A percentile compares a stretch with the other conserved stretches of the same genome.
These are phyloP conservation scores for Cercophora sp. DNA, from an alignment of 495 filamentous ascomycete species.

Conservation along the genomic window DNA sequence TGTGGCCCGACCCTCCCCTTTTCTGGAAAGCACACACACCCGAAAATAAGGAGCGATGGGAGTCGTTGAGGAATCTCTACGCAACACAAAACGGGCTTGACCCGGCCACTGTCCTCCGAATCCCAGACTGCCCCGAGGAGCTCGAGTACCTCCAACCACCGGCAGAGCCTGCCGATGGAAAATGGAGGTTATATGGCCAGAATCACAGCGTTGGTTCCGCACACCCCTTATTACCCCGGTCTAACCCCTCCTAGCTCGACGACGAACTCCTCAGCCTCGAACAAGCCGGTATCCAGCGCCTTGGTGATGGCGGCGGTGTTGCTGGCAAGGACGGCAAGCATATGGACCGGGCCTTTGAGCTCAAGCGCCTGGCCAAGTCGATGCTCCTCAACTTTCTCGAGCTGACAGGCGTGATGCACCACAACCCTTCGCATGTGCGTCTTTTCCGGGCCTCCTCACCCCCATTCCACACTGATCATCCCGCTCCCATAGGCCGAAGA, in stretches of 20 bases:
- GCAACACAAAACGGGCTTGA: slow-evolving; percentile 34
- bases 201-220: slow-evolving; percentile 51
- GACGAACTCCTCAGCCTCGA: slow-evolving; percentile 64
- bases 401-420: slow-evolving; percentile 64
- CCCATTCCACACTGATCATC: slow-evolving; percentile 8
- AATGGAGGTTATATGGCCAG: slow-evolving; percentile 72
- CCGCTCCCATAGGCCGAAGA: slow-evolving; percentile 37
- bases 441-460: neutral
- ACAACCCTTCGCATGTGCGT: slow-evolving; percentile 55
- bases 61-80: slow-evolving; percentile 43
- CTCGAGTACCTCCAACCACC: slow-evolving; percentile 81
- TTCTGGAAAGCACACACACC: slow-evolving; percentile 87
- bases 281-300: slow-evolving; percentile 63
- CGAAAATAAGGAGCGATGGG: slow-evolving; percentile 66
- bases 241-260: slow-evolving; percentile 40
- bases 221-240: neutral
- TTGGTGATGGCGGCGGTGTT: slow-evolving; percentile 52
- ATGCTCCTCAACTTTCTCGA: slow-evolving; percentile 82
- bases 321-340: slow-evolving; percentile 42
- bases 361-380: slow-evolving; percentile 75
- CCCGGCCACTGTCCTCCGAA: slow-evolving; percentile 22
- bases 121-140: slow-evolving; percentile 63
- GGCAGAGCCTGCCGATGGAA: slow-evolving; percentile 61
- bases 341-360: slow-evolving; percentile 67
- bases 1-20: slow-evolving; percentile 76